Base-by-base conservation (phyloP, 176 grass and related monocot species). In the Carex pumila region DNA sequence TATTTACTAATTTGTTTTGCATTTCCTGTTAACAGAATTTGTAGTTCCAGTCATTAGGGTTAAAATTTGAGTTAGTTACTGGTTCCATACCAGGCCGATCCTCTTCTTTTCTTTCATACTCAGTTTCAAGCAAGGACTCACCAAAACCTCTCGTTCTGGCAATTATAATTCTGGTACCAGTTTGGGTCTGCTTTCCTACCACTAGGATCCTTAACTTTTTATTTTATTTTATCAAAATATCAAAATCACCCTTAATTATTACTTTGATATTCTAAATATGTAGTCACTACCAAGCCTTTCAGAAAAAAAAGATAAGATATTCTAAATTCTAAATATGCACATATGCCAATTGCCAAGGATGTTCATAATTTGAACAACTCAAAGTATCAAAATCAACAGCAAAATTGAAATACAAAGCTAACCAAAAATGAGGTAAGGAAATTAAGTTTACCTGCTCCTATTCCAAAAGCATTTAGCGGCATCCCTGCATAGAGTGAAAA, bases 401-500 rank as follows among this genome's bases (percentile, higher is more conserved):
- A 62, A 60, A 81, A 47, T 53, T 64, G 12, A 81, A 81, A 37
- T 12, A 45, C 3, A n/a, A 63, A 81, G 60, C 9, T 81, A 81
- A 43, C 1, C 4, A 18, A 64, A 64, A 56, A 21, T 62, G 14
- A 61, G 79, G 6, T 47, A 43, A 83, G 25, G 80, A 83, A 41
- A 83, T 66, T 66, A 29, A 37, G 41, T 17, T 83, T 94, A 99
- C 97, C 97, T 1, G 94, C 79, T 64, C 97, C 93, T 67, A 99
- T 83, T 73, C 97, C 97, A 10, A 99, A 92, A 61, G 91, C 70
- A 70, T 94, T 90, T 22, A 99, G 71, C 25, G 91, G 93, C 97
- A 99, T 96, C 71, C 97, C 97, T 96, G 91, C 53, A 30, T 65
- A 90, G 54, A 91, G 85, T 79, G 6, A 71, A 87, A 29, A 73